Conservation (phyloP, 1,284 basidiomycete genomes). For the Austropuccinia psidii region DNA sequence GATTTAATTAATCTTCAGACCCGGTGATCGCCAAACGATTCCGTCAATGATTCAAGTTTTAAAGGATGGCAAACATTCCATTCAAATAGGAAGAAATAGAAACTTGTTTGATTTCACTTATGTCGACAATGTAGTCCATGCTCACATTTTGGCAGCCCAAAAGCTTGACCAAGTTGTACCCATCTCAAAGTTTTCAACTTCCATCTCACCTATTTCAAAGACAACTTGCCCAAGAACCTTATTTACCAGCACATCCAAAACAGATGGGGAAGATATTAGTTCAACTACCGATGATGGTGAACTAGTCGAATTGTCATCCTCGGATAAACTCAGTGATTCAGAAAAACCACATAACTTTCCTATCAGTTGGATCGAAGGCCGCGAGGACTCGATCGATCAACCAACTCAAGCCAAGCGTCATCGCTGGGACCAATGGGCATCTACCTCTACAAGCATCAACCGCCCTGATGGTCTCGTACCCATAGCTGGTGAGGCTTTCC, state of each 20-base stretch:
- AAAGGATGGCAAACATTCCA: constrained; percentile 72
- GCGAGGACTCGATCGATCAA: constrained; percentile 40
- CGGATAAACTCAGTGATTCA: not conserved
- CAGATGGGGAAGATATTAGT: constrained; percentile 38
- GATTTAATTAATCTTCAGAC: constrained; percentile 54
- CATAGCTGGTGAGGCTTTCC: constrained; percentile 89
- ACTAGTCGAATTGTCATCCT: constrained; percentile 12
- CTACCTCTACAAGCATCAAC: constrained; percentile 8
- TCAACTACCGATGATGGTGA: not conserved
- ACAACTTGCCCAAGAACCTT: constrained; percentile 40
- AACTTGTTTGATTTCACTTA: constrained; percentile 98
- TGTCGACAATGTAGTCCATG: constrained; percentile 88
- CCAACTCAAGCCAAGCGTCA: constrained; percentile 53
- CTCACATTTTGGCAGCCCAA: constrained; percentile 89
- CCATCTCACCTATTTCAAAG: constrained; percentile 56
- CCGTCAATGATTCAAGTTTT: constrained; percentile 72
- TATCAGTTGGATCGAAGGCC: constrained; percentile 7
- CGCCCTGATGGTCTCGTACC: constrained; percentile 53
- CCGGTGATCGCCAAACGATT: constrained; percentile 84
- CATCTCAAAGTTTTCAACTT: constrained; percentile 53
- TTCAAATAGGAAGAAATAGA: constrained; percentile 87
- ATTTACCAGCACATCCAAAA: constrained; percentile 40
- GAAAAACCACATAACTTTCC: not conserved
- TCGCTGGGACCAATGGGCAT: constrained; percentile 48
- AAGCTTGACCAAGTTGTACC: constrained; percentile 55